Base-by-base conservation (phyloP, 2,329 filamentous ascomycete species). In the Monosporascus sp. region DNA sequence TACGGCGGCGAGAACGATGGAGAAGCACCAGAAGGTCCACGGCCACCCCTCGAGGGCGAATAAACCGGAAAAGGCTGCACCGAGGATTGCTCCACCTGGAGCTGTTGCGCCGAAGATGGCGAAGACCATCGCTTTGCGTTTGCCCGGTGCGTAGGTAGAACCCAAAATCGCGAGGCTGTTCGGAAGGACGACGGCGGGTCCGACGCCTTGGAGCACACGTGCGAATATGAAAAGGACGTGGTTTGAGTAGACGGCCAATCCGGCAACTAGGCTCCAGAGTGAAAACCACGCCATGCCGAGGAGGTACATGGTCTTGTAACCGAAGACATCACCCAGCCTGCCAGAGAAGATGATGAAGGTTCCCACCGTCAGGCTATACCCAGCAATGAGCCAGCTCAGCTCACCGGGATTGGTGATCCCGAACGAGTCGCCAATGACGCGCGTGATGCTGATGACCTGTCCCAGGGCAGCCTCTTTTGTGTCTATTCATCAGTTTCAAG, bases 111-210 rank as follows among this genome's bases (percentile, higher is more conserved):
- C 69, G 55, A 72, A 72, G 17, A 70, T 37, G 43, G 64, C 63
- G 45, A 72, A 69, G 1, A 68, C 64, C 61, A 71, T 66, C 8
- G 65, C 60, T 55, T 73, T 70, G n/a, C 65, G 66, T 17, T 54
- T 54, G 1, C 71, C 70, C 0, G 65, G 63, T 1, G 69, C 64
- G 59, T 85, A 85, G 1, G 74, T 73, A 0, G 70, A 68, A 5
- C 81, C 80, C 5, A 85, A 64, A 17, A 86, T 71, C 2, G 80
- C 81, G 37, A 86, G 67, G 1, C 70, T 77, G 59, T 84, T 85
- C 0, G 82, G 81, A 18, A 85, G 65, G 46, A 75, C 60, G 45
- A 85, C 71, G 0, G 81, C 78, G 0, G 80, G 78, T 0, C 81
- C 82, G 41, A 81, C 75, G 2, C 78, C 77, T 55, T 81, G 77